Base-by-base conservation (phyloP, 768 basidiomycete species). In the Mycena floridula region DNA sequence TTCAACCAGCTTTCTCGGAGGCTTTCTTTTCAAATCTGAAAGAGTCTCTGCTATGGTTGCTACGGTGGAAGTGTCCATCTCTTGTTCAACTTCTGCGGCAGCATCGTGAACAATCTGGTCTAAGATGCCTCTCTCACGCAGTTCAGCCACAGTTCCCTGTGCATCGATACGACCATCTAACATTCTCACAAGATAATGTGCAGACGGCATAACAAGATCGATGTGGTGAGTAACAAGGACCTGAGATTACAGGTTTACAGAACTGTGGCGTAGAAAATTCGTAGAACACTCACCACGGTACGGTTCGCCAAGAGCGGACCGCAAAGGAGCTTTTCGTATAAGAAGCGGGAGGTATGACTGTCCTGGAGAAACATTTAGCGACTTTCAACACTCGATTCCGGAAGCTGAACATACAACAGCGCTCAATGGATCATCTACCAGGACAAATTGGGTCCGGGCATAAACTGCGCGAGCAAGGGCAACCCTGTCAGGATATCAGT, bases 391-490 rank as follows among this genome's bases (percentile, higher is more conserved):
- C 11, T 24, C 1, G 24, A 44, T 5, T 9, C 51, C 23, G 9
- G 58, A 53, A 37, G 50, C 46, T 43, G 22, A 44, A 66, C 82
- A 36, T 68, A 85, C 86, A 37, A 91, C 86, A 3, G 88, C 88
- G 50, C 87, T 88, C 26, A 91, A 62, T 4, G 86, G 85, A 54
- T 90, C 89, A 52, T 91, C 87, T 35, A 91, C 60, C n/a, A 91
- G 66, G 0, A 89, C 78, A 49, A 74, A 82, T 59, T 73, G 76
- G 20, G 79, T 81, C 15, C 73, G 66, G 21, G 84, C 81, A 59
- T 91, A 92, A 0, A 89, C 81, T 1, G 89, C 89, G 12, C 89
- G 77, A 11, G 89, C 89, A 9, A 92, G 72, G 1, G 88, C 88
- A 13, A 91, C 85, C 49, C 85, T 82, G 15, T 9, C 15, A 25